Conservation (phyloP, 2,329 filamentous ascomycete species). For the Hymenoscyphus albidus region DNA sequence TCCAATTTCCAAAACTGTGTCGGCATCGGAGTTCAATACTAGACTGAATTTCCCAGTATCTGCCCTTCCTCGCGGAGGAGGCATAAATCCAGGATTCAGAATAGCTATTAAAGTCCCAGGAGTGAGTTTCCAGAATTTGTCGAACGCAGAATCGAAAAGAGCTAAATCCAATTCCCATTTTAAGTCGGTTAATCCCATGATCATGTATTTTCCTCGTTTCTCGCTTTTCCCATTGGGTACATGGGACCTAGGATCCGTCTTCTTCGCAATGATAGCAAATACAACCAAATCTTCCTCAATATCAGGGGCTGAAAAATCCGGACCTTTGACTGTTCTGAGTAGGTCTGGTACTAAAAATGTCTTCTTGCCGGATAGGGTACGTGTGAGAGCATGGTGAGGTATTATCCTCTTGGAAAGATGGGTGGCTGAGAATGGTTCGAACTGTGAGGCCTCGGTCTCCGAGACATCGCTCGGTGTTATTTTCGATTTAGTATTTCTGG, state of each 20-base stretch:
- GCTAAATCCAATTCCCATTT: conserved; percentile 90
- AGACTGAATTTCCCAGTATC: conserved; percentile 84
- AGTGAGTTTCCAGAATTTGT: conserved; percentile 89
- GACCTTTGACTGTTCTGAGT: conserved; percentile 74
- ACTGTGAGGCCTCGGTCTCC: conserved; percentile 56
- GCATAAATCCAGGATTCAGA: conserved; percentile 87
- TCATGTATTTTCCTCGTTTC: conserved; percentile 81
- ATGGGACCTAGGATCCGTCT: conserved; percentile 72
- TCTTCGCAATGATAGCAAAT: conserved; percentile 81
- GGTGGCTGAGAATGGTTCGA: conserved; percentile 81
- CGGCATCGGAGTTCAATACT: conserved; percentile 78
- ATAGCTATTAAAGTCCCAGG: conserved; percentile 90
- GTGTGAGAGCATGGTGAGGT: conserved; percentile 73
- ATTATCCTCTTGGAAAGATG: conserved; percentile 81
- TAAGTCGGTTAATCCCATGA: conserved; percentile 80
- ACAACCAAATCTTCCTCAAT: conserved; percentile 86
- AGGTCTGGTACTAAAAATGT: conserved; percentile 76
- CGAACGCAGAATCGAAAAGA: conserved; percentile 86
- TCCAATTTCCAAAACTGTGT: conserved; percentile 88
- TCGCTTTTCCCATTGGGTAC: conserved; percentile 45
- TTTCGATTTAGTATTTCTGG: conserved; percentile 19
- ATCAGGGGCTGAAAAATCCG: conserved; percentile 75
- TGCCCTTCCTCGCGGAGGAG: conserved; percentile 68
- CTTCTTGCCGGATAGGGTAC: conserved; percentile 74
- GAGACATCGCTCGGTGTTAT: conserved; percentile 36